A percentile compares a stretch with the other conserved stretches of the same genome.
phyloP scores from a whole-genome alignment of 1,139 yeast species.

The Suzukiozyma palmioleophila region DNA sequence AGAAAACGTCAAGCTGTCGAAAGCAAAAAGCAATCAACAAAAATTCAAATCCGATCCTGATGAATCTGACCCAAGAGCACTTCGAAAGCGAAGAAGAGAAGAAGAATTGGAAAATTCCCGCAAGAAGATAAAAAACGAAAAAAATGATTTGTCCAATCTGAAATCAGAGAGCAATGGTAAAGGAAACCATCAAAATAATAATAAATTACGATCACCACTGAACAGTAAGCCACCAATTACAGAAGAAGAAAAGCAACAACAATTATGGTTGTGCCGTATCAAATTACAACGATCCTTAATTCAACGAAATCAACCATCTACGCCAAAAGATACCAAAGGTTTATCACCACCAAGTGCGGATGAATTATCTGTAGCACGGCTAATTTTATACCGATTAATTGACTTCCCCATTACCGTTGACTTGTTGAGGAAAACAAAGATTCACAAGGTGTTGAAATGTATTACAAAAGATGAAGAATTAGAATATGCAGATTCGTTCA shows the following conservation, averaged over 20 bases:
- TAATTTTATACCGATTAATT: conserved; percentile 47
- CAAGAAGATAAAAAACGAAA: conserved; percentile 10
- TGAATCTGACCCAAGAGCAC: conserved; percentile 2
- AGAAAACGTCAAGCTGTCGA: conserved; percentile 6
- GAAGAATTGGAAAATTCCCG: conserved; percentile 12
- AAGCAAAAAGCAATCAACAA: conserved; percentile 7
- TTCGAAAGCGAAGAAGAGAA: conserved; percentile 7
- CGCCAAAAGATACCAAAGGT: conserved; percentile 30
- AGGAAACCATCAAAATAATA: conserved; percentile 5
- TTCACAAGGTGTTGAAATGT: conserved; percentile 52
- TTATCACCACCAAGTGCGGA: conserved; percentile 45
- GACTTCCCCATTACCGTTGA: conserved; percentile 52
- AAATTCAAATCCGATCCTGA: conserved; percentile 1
- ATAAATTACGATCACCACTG: conserved; percentile 3
- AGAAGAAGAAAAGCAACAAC: conserved; percentile 41
- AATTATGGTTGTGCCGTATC: conserved; percentile 45
- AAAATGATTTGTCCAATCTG: conserved; percentile 2
- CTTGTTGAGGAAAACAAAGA: conserved; percentile 47
- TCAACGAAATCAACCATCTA: conserved; percentile 39
- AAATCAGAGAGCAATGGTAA: conserved; percentile 9
- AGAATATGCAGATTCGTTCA: conserved; percentile 43
- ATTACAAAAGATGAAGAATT: conserved; percentile 39
- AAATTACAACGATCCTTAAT: conserved; percentile 43
- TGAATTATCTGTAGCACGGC: conserved; percentile 51
- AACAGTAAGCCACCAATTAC: conserved; percentile 12